Percentiles rank a stretch among this genome's conserved stretches.
phyloP scores from a whole-genome alignment of 176 grass and related monocot genomes.

The Secale cereale region DNA sequence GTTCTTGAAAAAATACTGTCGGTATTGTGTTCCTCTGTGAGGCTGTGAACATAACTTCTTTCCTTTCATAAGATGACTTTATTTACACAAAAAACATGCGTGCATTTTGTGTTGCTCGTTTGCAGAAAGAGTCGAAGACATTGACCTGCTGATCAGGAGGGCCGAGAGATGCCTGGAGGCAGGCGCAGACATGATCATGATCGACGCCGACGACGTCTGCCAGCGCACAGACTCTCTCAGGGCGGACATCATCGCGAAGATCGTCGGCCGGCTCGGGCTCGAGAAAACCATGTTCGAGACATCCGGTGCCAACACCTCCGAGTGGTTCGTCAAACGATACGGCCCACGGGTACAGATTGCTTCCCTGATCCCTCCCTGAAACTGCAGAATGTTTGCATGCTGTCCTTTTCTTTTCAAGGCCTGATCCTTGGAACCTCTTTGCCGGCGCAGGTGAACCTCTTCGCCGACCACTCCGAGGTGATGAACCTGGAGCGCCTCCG shows the following conservation, averaged over 20 bases:
- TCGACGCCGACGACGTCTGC: constrained; percentile 76
- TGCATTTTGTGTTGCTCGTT: neutral
- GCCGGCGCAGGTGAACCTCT: constrained; percentile 68
- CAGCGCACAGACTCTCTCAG: constrained; percentile 48
- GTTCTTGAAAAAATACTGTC: neutral
- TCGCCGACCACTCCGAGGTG: constrained; percentile 70
- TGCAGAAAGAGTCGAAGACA: constrained; percentile 76
- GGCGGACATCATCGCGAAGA: constrained; percentile 70
- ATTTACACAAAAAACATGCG: neutral
- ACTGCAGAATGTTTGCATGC: neutral
- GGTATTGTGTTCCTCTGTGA: neutral
- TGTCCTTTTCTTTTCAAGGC: neutral
- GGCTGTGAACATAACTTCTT: neutral
- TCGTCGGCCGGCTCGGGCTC: constrained; percentile 65
- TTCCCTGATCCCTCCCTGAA: neutral
- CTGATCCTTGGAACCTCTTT: neutral
- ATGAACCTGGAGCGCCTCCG: constrained; percentile 81
- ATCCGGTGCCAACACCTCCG: constrained; percentile 47
- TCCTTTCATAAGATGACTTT: neutral
- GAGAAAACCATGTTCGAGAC: constrained; percentile 95
- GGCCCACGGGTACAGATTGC: constrained; percentile 59
- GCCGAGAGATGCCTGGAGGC: constrained; percentile 91
- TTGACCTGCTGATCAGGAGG: constrained; percentile 78
- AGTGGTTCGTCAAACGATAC: constrained; percentile 88
- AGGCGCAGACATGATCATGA: constrained; percentile 83